Evolutionary conservation across 306 rosid genomes (phyloP), one percentile per base, ranked within the genome.

Genomic region (Hylodesmum podocarpum): DNA sequence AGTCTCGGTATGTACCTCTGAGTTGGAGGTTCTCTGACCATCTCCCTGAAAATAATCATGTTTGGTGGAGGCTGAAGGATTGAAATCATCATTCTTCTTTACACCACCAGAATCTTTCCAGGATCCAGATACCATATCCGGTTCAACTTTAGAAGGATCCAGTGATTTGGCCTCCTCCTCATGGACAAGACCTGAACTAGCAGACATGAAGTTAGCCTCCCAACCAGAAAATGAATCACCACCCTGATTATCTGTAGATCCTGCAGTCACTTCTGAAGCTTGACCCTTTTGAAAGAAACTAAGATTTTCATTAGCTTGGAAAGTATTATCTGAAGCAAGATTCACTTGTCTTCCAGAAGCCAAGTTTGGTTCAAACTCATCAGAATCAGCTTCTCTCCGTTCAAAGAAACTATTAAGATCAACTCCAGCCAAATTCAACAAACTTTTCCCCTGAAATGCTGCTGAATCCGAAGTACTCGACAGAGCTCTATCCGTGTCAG

Each of bases 191-290:
- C 73, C 85, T 71, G 91, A 73, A 82, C 85, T 78, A 78, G 84
- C 88, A 70, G 83, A 69, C 75, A 80, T 88, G 77, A 95, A 91
- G 80, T 78, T 82, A 28, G 96, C 89, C 51, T 81, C 92, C 97
- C 97, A 92, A 84, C 84, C 79, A 19, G 94, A 89, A 91, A 83
- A 78, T 15, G 91, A 87, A 72, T 84, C 84, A 28, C 73, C 85
- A 72, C 64, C 72, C 76, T 50, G 87, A 43, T 79, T 84, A 83
- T 85, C 84, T 21, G 76, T 37, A 70, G 87, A 78, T 67, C 62
- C 63, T 11, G 66, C 66, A 50, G 78, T 81, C 36, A 44, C 71
- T 84, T 73, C 83, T 0, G 53, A 79, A 59, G 77, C 79, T 73
- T 58, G 89, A 40, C 73, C 85, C 86, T 85, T 87, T 78, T 85